These are phyloP conservation scores for Tolypocladium capitatum DNA, from an alignment of 2,329 filamentous ascomycete species.

Conservation along the genomic window DNA sequence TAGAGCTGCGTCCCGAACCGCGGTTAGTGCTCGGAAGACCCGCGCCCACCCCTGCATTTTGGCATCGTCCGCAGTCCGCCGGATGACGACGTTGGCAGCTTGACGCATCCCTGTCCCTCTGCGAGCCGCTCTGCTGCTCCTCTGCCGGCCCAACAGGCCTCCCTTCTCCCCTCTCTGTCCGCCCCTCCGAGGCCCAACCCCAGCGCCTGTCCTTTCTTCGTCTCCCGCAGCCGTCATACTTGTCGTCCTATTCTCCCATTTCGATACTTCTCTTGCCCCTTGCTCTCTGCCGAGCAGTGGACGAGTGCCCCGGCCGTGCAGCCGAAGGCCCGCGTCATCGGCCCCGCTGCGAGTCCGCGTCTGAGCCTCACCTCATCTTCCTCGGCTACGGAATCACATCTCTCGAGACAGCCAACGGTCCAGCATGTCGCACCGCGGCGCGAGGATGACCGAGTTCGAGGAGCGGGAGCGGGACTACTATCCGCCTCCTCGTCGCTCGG, in stretches of 20 bases:
- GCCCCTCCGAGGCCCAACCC: background rate
- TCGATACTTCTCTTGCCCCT: background rate
- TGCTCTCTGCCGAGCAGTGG: background rate
- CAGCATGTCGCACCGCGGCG: constrained; percentile 8
- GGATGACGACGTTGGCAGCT: background rate
- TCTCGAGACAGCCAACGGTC: background rate
- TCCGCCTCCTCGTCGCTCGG: constrained; percentile 20
- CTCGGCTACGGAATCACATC: background rate
- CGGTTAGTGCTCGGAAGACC: background rate
- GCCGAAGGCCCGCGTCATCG: background rate
- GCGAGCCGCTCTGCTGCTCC: background rate
- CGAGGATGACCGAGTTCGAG: constrained; percentile 25
- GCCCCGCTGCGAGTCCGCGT: background rate
- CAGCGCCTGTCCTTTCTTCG: background rate
- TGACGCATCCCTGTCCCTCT: background rate
- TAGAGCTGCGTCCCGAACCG: background rate
- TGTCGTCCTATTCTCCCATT: too few relatives aligned
- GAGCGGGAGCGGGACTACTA: constrained; percentile 35
- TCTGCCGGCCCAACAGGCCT: background rate
- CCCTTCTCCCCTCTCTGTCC: background rate
- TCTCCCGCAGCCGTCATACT: background rate
- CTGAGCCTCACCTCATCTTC: background rate
- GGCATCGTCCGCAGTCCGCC: background rate
- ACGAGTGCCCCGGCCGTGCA: background rate
- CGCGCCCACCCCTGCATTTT: background rate